Base-by-base conservation (phyloP, 2,329 filamentous ascomycete species). In the Verruconis gallopava region DNA sequence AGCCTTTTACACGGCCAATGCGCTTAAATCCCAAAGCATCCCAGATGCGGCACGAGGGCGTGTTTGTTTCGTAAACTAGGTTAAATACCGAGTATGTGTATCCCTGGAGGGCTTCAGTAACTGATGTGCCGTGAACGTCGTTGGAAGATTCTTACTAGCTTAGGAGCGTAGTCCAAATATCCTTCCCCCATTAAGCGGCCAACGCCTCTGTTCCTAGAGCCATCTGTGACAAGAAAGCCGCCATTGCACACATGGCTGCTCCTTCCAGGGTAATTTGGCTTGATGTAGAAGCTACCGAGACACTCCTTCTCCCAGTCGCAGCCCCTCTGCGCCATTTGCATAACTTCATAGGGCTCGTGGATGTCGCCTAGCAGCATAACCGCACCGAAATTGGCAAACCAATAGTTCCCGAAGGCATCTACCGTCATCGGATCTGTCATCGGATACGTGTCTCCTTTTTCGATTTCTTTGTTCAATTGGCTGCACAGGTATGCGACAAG, bases 11-110 rank as follows among this genome's bases (percentile, higher is more conserved):
- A 40, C 83, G 77, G 15, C 86, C 86, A 55, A 94, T 91, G 44
- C 86, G 79, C 69, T 93, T 91, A 67, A 94, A 94, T 45, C 85
- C 85, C 21, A 94, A 72, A 1, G 80, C 82, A 61, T 94, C 86
- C 86, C 86, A 94, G 55, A 93, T 86, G 48, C 81, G 79, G 59
- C 85, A 88, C 21, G 83, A 89, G 1, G 83, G 86, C 18, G 91
- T 81, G 60, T 93, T 93, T 49, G 83, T 93, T 68, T 93, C 86
- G 65, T 93, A 93, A 4, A 93, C 86, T 38, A 93, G 73, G 60
- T 93, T 93, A 71, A 94, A 94, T 48, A 94, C 84, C 32, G 83
- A 88, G 66, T 93, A 93, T 1, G 81, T 82, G 64, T 93, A 94
- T 37, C 85, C 85, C 72, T 76, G 42, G 5, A 17, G 30, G 11